Conservation (phyloP, 495 filamentous ascomycete genomes). For the Aspergillus affinis region DNA sequence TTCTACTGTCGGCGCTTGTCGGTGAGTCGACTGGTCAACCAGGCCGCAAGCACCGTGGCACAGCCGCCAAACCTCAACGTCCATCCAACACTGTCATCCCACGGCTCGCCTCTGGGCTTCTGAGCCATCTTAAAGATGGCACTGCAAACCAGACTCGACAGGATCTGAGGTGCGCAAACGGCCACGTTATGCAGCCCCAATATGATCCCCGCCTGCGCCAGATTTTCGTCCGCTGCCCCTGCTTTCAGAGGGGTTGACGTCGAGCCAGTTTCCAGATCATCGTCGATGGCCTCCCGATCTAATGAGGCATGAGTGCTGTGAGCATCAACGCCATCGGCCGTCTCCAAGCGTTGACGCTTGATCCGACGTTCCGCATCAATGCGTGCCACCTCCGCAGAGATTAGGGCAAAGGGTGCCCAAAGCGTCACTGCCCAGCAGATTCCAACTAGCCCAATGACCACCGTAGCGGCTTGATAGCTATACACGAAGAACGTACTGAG, state of each 20-base stretch:
- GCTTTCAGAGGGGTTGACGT: constrained; percentile 13
- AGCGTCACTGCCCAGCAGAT: constrained; percentile 86
- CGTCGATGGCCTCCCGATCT: neutral
- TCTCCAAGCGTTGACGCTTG: constrained; percentile 37
- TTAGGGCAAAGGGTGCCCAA: constrained; percentile 92
- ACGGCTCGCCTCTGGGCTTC: constrained; percentile 76
- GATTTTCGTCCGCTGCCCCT: constrained; percentile 28
- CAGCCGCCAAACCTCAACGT: constrained; percentile 79
- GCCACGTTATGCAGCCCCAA: constrained; percentile 92
- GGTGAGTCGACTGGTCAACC: constrained; percentile 49
- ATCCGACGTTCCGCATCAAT: constrained; percentile 68
- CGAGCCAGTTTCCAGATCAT: constrained; percentile 32
- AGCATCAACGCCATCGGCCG: constrained; percentile 8
- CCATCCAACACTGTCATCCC: constrained; percentile 83
- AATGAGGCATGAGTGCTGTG: constrained; percentile 5
- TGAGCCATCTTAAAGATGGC: constrained; percentile 78
- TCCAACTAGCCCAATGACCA: constrained; percentile 74
- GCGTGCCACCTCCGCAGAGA: constrained; percentile 79
- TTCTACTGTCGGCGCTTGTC: constrained; percentile 28
- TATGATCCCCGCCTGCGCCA: constrained; percentile 77
- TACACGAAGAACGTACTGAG: constrained; percentile 76
- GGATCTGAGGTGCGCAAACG: constrained; percentile 81
- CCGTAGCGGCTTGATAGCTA: constrained; percentile 62
- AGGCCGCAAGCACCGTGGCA: constrained; percentile 75
- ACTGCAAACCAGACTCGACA: constrained; percentile 78